Percentiles rank a stretch among this genome's conserved stretches.
Evolutionary conservation across 352 stramenopile species (phyloP).

Genomic region (Phytophthora aleatoria): DNA sequence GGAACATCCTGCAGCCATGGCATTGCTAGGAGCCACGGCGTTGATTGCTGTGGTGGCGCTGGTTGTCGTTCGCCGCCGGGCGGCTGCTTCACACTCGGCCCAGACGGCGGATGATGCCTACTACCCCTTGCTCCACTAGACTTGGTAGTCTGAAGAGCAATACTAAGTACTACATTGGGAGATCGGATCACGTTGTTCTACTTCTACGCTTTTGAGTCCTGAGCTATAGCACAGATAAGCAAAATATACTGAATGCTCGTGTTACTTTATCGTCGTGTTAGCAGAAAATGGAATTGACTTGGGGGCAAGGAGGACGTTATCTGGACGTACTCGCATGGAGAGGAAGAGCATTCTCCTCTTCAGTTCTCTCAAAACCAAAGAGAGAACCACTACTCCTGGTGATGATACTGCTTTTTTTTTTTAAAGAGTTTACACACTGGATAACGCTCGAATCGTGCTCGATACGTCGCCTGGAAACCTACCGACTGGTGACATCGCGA

Average conservation of each 20-base stretch:
- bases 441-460: neutral
- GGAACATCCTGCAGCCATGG: constrained; percentile 35
- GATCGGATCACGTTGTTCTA: no score
- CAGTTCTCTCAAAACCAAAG: no score
- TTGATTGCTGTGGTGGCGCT: constrained; percentile 58
- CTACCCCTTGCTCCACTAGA: constrained; percentile 64
- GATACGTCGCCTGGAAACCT: neutral
- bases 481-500: neutral
- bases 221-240: neutral
- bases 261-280: no score
- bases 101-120: constrained; percentile 53
- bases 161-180: no score
- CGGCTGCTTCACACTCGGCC: constrained; percentile 16
- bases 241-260: no score
- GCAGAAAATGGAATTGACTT: no score
- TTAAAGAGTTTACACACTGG: no score
- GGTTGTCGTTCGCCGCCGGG: constrained; percentile 48
- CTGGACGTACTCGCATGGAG: neutral
- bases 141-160: neutral
- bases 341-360: neutral
- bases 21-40: constrained; percentile 41
- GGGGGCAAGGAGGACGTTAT: no score
- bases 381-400: neutral
- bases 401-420: no score
- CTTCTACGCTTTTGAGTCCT: neutral